Conservation (phyloP, 2,329 filamentous ascomycete genomes). For the Colletotrichum paranaense region DNA sequence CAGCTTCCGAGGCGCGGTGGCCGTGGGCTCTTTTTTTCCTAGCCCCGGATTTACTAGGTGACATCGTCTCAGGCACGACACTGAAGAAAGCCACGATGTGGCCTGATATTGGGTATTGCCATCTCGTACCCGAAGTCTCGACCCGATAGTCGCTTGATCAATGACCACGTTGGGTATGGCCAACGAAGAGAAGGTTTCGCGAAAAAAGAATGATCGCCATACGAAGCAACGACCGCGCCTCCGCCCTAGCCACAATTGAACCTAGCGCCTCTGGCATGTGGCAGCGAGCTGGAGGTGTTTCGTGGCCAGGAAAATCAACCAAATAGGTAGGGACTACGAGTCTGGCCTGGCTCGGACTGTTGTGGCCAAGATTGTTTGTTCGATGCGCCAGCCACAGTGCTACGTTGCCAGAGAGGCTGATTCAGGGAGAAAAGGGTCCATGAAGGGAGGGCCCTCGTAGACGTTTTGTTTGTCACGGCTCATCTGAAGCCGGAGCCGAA, state of each 20-base stretch:
- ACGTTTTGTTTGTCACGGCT: neutral
- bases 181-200: neutral
- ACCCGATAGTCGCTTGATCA: neutral
- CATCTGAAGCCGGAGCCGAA: conserved; percentile 7
- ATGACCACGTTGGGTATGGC: neutral
- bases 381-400: neutral
- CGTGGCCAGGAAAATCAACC: neutral
- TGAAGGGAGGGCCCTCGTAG: no score
- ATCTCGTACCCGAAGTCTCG: neutral
- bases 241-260: neutral
- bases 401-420: neutral
- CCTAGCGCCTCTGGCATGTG: neutral
- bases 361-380: neutral
- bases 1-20: neutral
- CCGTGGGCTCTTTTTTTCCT: neutral
- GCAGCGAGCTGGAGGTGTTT: neutral
- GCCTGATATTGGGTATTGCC: neutral
- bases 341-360: neutral
- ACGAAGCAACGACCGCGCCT: neutral
- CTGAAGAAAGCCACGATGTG: conserved; percentile 15
- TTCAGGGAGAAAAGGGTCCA: neutral
- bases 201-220: neutral
- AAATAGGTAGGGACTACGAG: neutral
- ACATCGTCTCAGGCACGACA: conserved; percentile 11
- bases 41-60: neutral